Evolutionary conservation across 208 protist species (phyloP).

Genomic region (Crithidia mellificae): DNA sequence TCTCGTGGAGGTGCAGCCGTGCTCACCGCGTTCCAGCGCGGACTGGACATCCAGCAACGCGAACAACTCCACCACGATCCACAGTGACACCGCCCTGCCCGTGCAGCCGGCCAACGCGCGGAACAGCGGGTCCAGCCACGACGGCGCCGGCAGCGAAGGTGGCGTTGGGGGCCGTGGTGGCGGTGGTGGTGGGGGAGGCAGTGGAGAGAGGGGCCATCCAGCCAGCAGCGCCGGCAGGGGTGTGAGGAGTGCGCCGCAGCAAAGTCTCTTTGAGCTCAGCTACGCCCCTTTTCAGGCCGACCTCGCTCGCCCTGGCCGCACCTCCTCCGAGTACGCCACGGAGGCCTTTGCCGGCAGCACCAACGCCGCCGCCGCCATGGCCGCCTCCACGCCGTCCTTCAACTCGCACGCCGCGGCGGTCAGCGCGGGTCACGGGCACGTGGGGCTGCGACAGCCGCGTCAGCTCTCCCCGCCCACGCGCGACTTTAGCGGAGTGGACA

Average conservation of each 20-base stretch:
- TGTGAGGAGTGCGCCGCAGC: conserved; percentile 11
- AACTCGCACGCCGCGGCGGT: neutral
- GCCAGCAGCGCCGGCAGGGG: no score
- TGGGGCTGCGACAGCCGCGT: neutral
- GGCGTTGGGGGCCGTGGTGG: no score
- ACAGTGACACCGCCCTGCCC: conserved; percentile 3
- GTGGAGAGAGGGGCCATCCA: no score
- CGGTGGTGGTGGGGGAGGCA: no score
- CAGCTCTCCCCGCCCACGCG: conserved; percentile 2
- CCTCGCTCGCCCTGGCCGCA: conserved; percentile 7
- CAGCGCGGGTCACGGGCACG: neutral
- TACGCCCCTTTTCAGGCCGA: conserved; percentile 24
- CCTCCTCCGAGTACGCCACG: conserved; percentile 1
- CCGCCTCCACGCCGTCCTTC: neutral
- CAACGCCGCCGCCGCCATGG: neutral
- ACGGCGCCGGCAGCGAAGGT: no score
- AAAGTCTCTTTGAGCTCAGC: conserved; percentile 23
- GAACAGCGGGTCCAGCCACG: no score
- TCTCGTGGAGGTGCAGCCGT: conserved; percentile 1
- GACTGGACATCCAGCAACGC: conserved; percentile 15
- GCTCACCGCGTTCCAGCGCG: conserved; percentile 9
- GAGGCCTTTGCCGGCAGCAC: conserved; percentile 9
- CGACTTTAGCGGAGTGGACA: neutral
- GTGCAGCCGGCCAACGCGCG: neutral
- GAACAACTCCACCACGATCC: conserved; percentile 2